Base-by-base conservation (phyloP, 345 rosid species). In the Gossypium herbaceum region DNA sequence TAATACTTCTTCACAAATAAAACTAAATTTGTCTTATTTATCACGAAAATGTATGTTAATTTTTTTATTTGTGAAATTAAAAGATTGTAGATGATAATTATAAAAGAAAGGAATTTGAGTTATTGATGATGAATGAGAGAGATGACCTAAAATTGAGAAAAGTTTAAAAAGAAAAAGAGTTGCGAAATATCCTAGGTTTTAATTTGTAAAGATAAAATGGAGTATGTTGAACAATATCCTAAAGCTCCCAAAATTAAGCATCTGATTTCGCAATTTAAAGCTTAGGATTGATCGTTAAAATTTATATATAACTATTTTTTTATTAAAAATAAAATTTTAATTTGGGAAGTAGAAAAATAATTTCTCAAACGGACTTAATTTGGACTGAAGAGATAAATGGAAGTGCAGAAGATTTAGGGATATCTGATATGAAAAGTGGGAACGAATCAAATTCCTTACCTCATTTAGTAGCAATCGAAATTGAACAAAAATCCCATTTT, bases 361-460 rank as follows among this genome's bases (percentile, higher is more conserved):
- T 34, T 34, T 34, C 41, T 34, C 2, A 34, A 34, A 34, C 41
- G 1, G 41, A 34, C 41, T 34, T 34, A 34, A 34, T 34, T 34
- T 34, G 41, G 41, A 34, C 41, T 34, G 41, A 34, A 34, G 41
- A 3, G 52, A 48, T 48, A 48, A 12, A 48, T 48, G 15, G 15
- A 56, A 56, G 5, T 56, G 27, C 19, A 20, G 60, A 56, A 20
- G 60, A 56, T 56, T 56, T 56, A 56, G 60, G 27, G 60, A 22
- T 9, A 20, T 56, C 5, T 34, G 41, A 34, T 34, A 5, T 34
- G 41, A 34, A 5, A 34, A 34, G 41, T 34, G 41, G 41, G 41
- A n/a, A 72, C 82, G 81, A 80, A 78, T 80, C 75, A 80, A 55
- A 17, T 55, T 19, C 57, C 57, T 55, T 55, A 55, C 25, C 62